These are phyloP conservation scores for Dorcoceras hygrometricum DNA, from an alignment of 257 asterid species.

Conservation along the genomic window DNA sequence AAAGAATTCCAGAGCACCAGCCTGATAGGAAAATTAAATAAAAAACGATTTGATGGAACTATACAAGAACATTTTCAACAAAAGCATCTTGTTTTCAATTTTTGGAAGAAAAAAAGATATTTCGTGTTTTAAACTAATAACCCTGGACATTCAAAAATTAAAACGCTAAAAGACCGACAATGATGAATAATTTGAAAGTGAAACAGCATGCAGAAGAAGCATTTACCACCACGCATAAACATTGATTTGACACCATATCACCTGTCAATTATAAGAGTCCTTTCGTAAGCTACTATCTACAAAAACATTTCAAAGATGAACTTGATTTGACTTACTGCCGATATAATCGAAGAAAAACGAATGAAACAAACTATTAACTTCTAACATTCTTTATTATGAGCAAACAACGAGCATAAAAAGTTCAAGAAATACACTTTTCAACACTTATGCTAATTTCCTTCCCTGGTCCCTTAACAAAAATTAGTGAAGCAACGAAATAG, in stretches of 20 bases:
- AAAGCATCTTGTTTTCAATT: background rate
- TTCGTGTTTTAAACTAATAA: background rate
- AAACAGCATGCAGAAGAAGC: background rate
- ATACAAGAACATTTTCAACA: background rate
- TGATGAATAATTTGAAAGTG: background rate
- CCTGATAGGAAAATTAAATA: background rate
- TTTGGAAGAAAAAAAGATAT: too few relatives aligned
- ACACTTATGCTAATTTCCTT: background rate
- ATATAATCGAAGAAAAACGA: background rate
- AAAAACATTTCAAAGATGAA: background rate
- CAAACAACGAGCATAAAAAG: background rate
- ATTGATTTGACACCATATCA: background rate
- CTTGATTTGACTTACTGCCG: background rate
- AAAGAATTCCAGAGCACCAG: slow-evolving; percentile 11
- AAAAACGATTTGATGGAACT: background rate
- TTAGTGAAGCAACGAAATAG: background rate
- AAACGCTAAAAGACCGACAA: background rate
- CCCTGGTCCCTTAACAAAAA: slow-evolving; percentile 7
- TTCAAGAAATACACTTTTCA: background rate
- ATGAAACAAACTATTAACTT: background rate
- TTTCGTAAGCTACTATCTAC: background rate
- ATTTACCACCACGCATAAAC: background rate
- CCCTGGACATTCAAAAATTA: background rate
- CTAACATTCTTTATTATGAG: background rate
- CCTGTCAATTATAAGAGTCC: background rate